These are phyloP conservation scores for Cucurbita maxima DNA, from an alignment of 306 rosid genomes.

Conservation along the genomic window DNA sequence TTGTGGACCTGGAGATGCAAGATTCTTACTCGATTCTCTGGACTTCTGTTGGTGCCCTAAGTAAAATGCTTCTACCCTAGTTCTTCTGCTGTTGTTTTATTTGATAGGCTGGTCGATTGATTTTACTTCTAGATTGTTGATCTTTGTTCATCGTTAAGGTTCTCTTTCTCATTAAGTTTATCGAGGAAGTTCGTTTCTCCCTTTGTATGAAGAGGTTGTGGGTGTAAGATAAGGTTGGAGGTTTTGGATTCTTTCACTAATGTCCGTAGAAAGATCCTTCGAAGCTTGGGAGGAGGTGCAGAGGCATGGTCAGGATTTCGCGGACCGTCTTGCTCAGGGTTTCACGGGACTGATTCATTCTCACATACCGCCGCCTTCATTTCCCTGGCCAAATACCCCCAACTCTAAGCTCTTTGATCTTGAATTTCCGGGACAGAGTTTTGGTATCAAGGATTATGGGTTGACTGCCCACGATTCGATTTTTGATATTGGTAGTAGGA, in stretches of 20 bases:
- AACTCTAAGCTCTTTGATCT: conserved; percentile 66
- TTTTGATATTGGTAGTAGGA: conserved; percentile 67
- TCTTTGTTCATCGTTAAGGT: not conserved
- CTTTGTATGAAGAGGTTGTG: conserved; percentile 16
- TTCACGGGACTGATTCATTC: conserved; percentile 74
- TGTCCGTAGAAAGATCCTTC: conserved; percentile 85
- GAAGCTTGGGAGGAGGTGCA: conserved; percentile 99
- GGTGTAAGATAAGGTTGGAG: not conserved
- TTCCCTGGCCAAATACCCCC: conserved; percentile 65
- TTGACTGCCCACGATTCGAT: conserved; percentile 32
- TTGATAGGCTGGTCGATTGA: not conserved
- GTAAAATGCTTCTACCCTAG: not conserved
- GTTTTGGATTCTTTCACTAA: conserved; percentile 3
- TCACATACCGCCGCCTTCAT: conserved; percentile 60
- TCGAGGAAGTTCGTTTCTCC: not conserved
- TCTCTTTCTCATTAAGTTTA: not conserved
- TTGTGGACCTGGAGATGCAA: not conserved
- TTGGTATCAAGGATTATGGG: conserved; percentile 44
- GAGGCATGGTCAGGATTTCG: conserved; percentile 88
- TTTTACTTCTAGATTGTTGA: not conserved
- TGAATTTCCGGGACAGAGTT: conserved; percentile 53
- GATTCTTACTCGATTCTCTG: not conserved
- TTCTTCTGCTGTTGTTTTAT: not conserved
- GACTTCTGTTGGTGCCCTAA: not conserved
- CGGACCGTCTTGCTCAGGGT: conserved; percentile 91